A percentile compares a stretch with the other conserved stretches of the same genome.
Evolutionary conservation across 139 green algal species (phyloP).

Genomic region (Mychonastes homosphaera): DNA sequence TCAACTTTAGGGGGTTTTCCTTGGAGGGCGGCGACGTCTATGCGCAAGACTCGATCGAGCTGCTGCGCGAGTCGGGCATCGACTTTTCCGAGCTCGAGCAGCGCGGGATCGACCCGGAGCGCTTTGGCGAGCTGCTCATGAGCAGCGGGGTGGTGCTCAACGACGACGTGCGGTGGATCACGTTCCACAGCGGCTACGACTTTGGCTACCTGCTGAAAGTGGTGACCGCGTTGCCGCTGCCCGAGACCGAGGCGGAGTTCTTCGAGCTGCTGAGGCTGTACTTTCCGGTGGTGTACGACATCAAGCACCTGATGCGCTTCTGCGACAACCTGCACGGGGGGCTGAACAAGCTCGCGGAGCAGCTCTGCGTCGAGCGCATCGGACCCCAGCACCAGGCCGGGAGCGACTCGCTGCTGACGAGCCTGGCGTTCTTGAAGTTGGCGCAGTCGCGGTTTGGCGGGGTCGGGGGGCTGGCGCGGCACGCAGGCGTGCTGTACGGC

Average conservation of each 20-base stretch:
- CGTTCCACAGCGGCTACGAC: conserved; percentile 81
- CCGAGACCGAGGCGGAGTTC: conserved; percentile 80
- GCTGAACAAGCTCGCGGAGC: conserved; percentile 92
- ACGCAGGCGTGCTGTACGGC: conserved; percentile 86
- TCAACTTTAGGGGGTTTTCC: conserved; percentile 96
- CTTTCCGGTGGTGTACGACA: conserved; percentile 96
- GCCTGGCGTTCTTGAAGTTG: conserved; percentile 88
- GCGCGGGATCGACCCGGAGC: conserved; percentile 81
- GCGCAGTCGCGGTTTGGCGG: conserved; percentile 59
- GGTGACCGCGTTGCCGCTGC: conserved; percentile 81
- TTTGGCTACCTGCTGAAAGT: conserved; percentile 99
- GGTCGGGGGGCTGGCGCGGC: conserved; percentile 48
- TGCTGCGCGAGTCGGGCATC: conserved; percentile 91
- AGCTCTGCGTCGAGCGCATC: conserved; percentile 88
- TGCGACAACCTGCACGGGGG: conserved; percentile 91
- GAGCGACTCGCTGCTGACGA: conserved; percentile 69
- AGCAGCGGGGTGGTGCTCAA: conserved; percentile 93
- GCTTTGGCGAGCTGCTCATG: conserved; percentile 96
- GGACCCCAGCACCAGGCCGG: conserved; percentile 81
- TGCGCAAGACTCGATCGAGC: conserved; percentile 91
- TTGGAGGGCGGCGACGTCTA: conserved; percentile 93
- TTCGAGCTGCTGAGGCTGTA: conserved; percentile 88
- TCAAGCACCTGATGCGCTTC: conserved; percentile 85
- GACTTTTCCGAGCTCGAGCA: conserved; percentile 78
- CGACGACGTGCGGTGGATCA: conserved; percentile 68